A percentile compares a stretch with the other conserved stretches of the same genome.
phyloP scores from a whole-genome alignment of 495 filamentous ascomycete species.

The Neurospora sp. region DNA sequence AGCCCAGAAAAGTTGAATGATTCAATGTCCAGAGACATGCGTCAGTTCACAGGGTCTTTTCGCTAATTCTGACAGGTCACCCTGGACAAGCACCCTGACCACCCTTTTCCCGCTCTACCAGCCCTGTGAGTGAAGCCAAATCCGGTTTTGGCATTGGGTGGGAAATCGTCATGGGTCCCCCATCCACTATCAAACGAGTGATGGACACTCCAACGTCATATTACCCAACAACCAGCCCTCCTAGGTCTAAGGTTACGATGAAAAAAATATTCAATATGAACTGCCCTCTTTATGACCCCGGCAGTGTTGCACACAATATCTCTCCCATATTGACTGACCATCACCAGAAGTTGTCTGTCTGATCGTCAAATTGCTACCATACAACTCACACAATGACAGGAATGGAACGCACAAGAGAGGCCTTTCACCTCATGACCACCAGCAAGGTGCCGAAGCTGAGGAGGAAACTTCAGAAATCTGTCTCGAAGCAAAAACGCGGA shows the following conservation, averaged over 20 bases:
- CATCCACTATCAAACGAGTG: neutral
- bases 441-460: slow-evolving; percentile 26
- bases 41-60: neutral
- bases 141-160: slow-evolving; percentile 25
- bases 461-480: slow-evolving; percentile 32
- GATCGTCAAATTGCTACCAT: neutral
- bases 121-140: slow-evolving; percentile 5
- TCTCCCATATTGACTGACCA: neutral
- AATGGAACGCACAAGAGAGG: slow-evolving; percentile 27
- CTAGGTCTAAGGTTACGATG: neutral
- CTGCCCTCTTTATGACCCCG: neutral
- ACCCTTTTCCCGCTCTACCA: neutral
- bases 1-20: neutral
- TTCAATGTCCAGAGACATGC: neutral
- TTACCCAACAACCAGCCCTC: neutral
- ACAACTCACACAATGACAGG: neutral
- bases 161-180: neutral
- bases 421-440: slow-evolving; percentile 10
- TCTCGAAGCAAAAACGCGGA: slow-evolving; percentile 22
- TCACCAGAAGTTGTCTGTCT: neutral
- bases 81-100: neutral
- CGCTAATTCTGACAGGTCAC: neutral
- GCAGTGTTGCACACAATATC: neutral
- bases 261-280: neutral
- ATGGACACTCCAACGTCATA: slow-evolving; percentile 25